These are phyloP conservation scores for Stachybotrys elegans DNA, from an alignment of 2,329 filamentous ascomycete genomes.

Conservation along the genomic window DNA sequence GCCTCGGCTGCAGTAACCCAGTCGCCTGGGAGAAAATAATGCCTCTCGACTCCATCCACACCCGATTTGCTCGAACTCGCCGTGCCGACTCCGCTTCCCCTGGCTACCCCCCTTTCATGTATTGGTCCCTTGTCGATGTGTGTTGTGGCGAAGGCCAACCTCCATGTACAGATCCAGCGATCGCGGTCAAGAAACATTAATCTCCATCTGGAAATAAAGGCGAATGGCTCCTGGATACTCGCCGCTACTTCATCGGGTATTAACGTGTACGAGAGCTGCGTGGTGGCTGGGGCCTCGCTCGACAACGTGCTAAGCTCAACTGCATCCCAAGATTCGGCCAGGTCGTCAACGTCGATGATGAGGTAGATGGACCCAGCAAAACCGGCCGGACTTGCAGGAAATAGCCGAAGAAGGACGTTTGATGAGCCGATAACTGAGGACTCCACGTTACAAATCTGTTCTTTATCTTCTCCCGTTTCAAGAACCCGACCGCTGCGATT, in stretches of 20 bases:
- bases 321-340: neutral
- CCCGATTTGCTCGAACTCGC: neutral
- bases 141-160: neutral
- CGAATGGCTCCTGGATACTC: neutral
- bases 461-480: neutral
- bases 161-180: neutral
- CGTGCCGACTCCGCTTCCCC: neutral
- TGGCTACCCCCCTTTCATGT: neutral
- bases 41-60: neutral
- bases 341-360: neutral
- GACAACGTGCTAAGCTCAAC: neutral
- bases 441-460: neutral
- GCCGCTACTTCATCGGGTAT: neutral
- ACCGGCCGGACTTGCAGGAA: neutral
- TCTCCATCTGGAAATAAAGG: neutral
- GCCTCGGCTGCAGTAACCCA: neutral
- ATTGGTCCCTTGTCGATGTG: neutral
- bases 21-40: neutral
- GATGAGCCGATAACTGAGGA: neutral
- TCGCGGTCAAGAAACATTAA: neutral
- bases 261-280: neutral
- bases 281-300: neutral
- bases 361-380: neutral
- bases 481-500: no score
- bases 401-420: neutral